phyloP scores from a whole-genome alignment of 371 early-diverging fungal genomes.

The Zychaea mexicana region DNA sequence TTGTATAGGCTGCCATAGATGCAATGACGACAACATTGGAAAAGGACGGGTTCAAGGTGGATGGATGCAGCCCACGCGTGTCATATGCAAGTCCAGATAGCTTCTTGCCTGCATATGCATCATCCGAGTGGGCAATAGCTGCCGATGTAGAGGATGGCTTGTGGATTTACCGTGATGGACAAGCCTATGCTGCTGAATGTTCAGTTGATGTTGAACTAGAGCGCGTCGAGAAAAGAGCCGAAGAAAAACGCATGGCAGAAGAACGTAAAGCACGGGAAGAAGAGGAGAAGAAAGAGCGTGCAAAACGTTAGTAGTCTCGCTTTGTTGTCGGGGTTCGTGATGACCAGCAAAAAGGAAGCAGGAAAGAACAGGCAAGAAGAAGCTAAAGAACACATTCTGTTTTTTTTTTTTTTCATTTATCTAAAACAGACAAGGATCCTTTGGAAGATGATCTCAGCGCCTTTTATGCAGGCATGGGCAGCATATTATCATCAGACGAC shows the following conservation, averaged over 20 bases:
- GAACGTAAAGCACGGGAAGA: slow-evolving; percentile 29
- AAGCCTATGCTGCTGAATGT: slow-evolving; percentile 47
- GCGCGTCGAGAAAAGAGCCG: slow-evolving; percentile 25
- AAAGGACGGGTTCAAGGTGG: slow-evolving; percentile 34
- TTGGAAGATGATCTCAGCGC: slow-evolving; percentile 47
- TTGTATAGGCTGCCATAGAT: slow-evolving; percentile 27
- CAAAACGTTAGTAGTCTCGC: slow-evolving; percentile 5
- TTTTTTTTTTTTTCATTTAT: slow-evolving; percentile 1
- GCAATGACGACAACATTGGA: slow-evolving; percentile 28
- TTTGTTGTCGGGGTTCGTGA: too few species aligned
- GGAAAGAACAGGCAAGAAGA: too few species aligned
- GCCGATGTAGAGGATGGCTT: slow-evolving; percentile 36
- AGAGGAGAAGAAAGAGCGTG: slow-evolving; percentile 12
- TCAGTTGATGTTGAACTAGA: slow-evolving; percentile 27
- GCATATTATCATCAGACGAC: slow-evolving; percentile 30
- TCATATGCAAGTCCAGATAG: slow-evolving; percentile 52
- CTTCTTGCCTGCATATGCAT: slow-evolving; percentile 55
- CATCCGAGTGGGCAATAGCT: slow-evolving; percentile 46
- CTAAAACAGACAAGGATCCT: slow-evolving; percentile 20
- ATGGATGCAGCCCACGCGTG: slow-evolving; percentile 32
- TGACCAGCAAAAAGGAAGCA: too few species aligned
- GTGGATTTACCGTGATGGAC: slow-evolving; percentile 58
- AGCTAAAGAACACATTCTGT: background rate
- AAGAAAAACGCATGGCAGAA: slow-evolving; percentile 19
- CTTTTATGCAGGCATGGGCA: slow-evolving; percentile 50